A percentile compares a stretch with the other conserved stretches of the same genome.
These are phyloP conservation scores for Lasiosphaeris hirsuta DNA, from an alignment of 495 filamentous ascomycete species.

Conservation along the genomic window DNA sequence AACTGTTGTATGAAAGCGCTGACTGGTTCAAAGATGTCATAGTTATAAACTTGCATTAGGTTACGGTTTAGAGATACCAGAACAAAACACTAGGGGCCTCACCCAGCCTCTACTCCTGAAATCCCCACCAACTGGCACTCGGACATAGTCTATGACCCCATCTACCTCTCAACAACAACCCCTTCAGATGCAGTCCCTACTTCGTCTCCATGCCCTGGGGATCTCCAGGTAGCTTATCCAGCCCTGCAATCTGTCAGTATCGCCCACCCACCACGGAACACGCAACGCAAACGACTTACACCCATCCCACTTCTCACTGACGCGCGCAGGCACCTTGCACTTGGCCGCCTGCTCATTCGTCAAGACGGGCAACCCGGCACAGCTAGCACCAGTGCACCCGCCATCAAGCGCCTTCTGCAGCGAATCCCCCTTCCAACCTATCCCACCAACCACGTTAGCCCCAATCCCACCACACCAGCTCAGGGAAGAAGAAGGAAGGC, in stretches of 20 bases:
- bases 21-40: too few relatives aligned
- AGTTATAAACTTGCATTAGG: too few relatives aligned
- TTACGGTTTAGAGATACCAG: too few relatives aligned
- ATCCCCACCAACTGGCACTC: too few relatives aligned
- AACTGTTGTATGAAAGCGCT: too few relatives aligned
- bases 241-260: slow-evolving; percentile 1
- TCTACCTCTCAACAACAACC: too few relatives aligned
- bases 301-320: slow-evolving; percentile 12
- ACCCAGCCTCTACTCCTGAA: too few relatives aligned
- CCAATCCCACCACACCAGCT: background rate
- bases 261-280: too few relatives aligned
- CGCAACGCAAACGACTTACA: background rate
- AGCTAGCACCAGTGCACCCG: slow-evolving; percentile 3
- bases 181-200: too few relatives aligned
- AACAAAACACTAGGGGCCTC: too few relatives aligned
- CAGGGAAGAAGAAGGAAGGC: background rate
- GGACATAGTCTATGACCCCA: too few relatives aligned
- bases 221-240: slow-evolving; percentile 1
- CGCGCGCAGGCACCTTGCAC: slow-evolving; percentile 3
- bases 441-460: background rate
- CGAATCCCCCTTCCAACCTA: slow-evolving; percentile 9
- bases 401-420: slow-evolving; percentile 3
- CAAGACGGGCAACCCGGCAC: background rate
- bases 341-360: slow-evolving; percentile 1
- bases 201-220: too few relatives aligned